Evolutionary conservation across 208 protist species (phyloP).

Genomic region (Acanthamoeba castellanii): DNA sequence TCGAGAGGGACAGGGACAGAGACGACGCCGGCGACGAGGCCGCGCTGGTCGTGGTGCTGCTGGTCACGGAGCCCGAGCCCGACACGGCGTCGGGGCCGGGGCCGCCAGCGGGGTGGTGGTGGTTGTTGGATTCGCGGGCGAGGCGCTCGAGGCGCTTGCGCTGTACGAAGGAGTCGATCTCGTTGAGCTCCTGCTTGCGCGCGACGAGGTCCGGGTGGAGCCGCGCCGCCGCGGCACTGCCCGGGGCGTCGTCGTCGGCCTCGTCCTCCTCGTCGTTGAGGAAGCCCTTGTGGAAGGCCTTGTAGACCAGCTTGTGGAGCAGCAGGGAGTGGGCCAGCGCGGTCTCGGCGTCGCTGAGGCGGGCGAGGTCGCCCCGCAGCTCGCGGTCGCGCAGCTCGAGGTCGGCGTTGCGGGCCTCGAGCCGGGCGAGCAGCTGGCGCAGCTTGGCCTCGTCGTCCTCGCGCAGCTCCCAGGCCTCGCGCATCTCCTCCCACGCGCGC

Average conservation of each 20-base stretch:
- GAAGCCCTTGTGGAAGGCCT: conserved; percentile 64
- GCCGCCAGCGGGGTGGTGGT: too few species aligned
- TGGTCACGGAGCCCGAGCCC: background rate
- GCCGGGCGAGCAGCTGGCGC: background rate
- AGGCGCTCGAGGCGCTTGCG: conserved; percentile 9
- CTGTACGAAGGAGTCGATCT: conserved; percentile 50
- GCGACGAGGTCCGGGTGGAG: background rate
- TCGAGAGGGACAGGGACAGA: background rate
- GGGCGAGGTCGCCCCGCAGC: conserved; percentile 1
- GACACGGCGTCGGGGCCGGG: background rate
- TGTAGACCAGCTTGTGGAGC: conserved; percentile 52
- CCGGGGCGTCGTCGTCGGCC: background rate
- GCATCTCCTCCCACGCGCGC: conserved; percentile 36
- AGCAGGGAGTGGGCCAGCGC: background rate
- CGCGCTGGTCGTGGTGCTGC: background rate
- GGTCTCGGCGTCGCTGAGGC: background rate
- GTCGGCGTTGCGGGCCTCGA: conserved; percentile 39
- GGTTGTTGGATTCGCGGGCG: background rate
- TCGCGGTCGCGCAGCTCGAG: conserved; percentile 46
- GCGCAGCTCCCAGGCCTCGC: conserved; percentile 34
- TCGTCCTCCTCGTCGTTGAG: conserved; percentile 66
- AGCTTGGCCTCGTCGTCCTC: conserved; percentile 13
- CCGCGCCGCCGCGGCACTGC: background rate
- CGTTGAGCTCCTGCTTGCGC: conserved; percentile 1
- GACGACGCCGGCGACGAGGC: background rate